Base-by-base conservation (phyloP, 768 basidiomycete species). In the Russula vinacea region DNA sequence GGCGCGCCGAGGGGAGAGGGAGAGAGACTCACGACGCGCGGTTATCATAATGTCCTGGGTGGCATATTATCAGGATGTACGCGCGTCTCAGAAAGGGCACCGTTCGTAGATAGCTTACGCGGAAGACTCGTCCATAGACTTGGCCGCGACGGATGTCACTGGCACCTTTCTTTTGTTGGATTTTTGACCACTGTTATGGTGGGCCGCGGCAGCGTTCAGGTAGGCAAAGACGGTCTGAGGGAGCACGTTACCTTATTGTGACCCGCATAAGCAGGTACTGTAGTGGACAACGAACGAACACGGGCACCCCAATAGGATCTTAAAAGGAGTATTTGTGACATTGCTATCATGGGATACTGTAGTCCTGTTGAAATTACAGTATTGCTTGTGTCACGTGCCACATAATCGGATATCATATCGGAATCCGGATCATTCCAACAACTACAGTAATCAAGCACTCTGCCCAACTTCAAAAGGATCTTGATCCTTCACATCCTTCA, bases 131-230 rank as follows among this genome's bases (percentile, higher is more conserved):
- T 19, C 51, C 59, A n/a, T 62, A 67, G 22, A 62, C 40, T 56
- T 57, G 39, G n/a, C 65, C 54, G 40, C 67, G 67, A 39, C 63
- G 62, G 24, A 50, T 59, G 47, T 69, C 68, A 2, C 37, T 67
- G 6, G 44, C 17, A 0, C 68, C 68, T n/a, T 69, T 69, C 53
- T 59, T 64, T 39, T 67, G 62, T 60, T 69, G 67, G 19, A 69
- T 67, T 37, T 69, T 69, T 35, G 68, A 69, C 68, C 68, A 69
- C 68, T 69, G 56, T 24, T 35, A 39, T 9, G 33, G 22, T n/a
- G n/a, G n/a, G n/a, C n/a, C n/a, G n/a, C n/a, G n/a, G n/a, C n/a
- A n/a, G n/a, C 29, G 42, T 29, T 19, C 29, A 22, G 29, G 44
- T 45, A 44, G 29, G 32, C 22, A 56, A 50, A 50, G 2, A n/a